Evolutionary conservation across 352 stramenopile genomes (phyloP).

Genomic region (Thraustochytrium sp.): DNA sequence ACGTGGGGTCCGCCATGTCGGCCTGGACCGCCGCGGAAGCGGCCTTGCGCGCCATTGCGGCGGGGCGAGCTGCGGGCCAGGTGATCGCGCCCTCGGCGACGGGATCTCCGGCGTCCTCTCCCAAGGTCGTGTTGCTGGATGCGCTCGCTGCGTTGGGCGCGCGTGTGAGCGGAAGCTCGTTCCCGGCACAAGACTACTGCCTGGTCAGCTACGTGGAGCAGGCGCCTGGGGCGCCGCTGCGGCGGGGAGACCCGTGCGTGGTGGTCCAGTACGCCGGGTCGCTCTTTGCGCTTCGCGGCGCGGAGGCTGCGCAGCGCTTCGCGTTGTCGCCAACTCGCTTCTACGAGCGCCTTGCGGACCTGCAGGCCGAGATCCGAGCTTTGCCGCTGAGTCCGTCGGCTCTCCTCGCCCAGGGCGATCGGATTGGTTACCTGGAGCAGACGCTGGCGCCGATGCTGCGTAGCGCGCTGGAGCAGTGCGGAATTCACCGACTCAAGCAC

Average conservation of each 20-base stretch:
- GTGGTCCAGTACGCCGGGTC: neutral
- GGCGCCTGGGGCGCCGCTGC: neutral
- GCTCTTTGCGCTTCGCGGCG: neutral
- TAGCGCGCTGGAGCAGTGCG: neutral
- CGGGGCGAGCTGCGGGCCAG: too few relatives aligned
- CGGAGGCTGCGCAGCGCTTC: neutral
- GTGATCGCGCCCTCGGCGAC: neutral
- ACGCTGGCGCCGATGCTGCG: neutral
- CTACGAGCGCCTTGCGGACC: neutral
- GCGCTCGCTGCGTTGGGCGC: neutral
- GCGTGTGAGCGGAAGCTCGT: neutral
- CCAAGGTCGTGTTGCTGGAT: neutral
- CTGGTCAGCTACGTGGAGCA: neutral
- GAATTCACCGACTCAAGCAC: constrained; percentile 22
- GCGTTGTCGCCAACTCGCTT: neutral
- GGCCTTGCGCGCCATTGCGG: neutral
- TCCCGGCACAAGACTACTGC: neutral
- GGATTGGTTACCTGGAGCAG: constrained; percentile 28
- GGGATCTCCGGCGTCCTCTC: neutral
- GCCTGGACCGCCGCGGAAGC: neutral
- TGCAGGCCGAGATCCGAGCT: neutral
- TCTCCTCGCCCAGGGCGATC: neutral
- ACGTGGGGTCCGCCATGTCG: neutral
- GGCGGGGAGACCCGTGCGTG: neutral
- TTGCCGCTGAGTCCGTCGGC: neutral